phyloP scores from a whole-genome alignment of 306 rosid genomes.

The Trifolium fragiferum region DNA sequence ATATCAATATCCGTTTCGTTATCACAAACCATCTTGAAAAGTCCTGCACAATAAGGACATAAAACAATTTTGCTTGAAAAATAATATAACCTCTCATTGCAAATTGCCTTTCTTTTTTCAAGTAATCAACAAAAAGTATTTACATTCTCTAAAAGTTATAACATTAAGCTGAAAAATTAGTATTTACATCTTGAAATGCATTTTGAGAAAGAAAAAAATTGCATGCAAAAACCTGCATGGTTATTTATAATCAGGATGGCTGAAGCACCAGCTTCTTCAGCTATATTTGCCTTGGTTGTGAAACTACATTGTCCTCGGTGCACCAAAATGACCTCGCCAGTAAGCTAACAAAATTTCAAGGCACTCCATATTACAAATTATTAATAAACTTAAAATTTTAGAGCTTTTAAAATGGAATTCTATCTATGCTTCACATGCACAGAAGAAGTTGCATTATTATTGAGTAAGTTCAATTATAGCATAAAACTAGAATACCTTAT shows the following conservation, averaged over 20 bases:
- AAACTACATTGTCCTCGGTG: conserved; percentile 94
- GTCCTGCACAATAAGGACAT: conserved; percentile 59
- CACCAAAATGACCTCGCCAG: conserved; percentile 85
- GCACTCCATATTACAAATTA: conserved; percentile 56
- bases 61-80: conserved; percentile 31
- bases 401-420: conserved; percentile 36
- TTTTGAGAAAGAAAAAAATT: conserved; percentile 33
- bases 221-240: conserved; percentile 65
- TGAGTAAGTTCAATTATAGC: conserved; percentile 22
- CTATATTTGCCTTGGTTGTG: conserved; percentile 89
- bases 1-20: conserved; percentile 74
- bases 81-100: conserved; percentile 15
- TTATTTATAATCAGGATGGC: conserved; percentile 88
- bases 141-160: conserved; percentile 11
- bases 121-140: conserved; percentile 25
- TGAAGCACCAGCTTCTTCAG: conserved; percentile 82
- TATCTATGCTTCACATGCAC: conserved; percentile 34
- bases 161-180: conserved; percentile 15
- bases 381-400: conserved; percentile 35
- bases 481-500: conserved; percentile 56
- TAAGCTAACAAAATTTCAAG: conserved; percentile 70
- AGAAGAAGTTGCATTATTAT: conserved; percentile 27
- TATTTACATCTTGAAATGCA: conserved; percentile 6
- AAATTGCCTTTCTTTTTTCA: conserved; percentile 8
- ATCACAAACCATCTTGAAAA: conserved; percentile 97